Base-by-base conservation (phyloP, 176 grass and related monocot species). In the Carex parvula region DNA sequence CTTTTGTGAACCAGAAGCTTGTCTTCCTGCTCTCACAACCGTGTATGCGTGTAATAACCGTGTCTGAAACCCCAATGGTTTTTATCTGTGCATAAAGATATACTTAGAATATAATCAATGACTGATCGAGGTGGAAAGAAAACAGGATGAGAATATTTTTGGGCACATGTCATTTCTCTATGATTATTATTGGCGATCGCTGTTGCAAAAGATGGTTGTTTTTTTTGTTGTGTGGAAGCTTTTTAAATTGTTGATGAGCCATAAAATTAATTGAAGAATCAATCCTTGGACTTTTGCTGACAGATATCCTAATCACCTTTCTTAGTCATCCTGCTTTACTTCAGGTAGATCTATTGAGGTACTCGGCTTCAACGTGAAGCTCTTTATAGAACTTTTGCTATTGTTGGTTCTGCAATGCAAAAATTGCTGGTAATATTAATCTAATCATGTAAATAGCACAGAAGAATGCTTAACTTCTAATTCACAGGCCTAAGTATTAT, bases 21-120 rank as follows among this genome's bases (percentile, higher is more conserved):
- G 48, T 63, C 3, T 50, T 66, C 62, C 79, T 80, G 55, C 55
- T 39, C 77, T 80, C 8, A 80, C 79, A 64, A 52, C 73, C 26
- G 24, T 78, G 46, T 50, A 50, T 50, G 44, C 68, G 39, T 71
- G 50, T 78, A 78, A 56, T 56, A 57, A 78, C 14, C 73, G 52
- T 2, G 52, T 78, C 26, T 78, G 54, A 78, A 57, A 57, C 24
- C 26, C 1, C 26, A 78, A 78, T 53, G n/a, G n/a, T 83, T 83
- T 66, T 83, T 26, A 83, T 66, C 81, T 29, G 6, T 68, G 21
- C 81, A 83, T 66, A 83, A 83, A 83, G 62, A 68, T 69, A 82
- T 82, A 82, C 60, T 82, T 65, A 66, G 81, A 83, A 83, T 83
- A 83, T 83, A 60, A 83, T 68, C 61, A 67, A 32, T 18, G 64